Conservation (phyloP, 2,329 filamentous ascomycete species). For the Pezicula carpinea region DNA sequence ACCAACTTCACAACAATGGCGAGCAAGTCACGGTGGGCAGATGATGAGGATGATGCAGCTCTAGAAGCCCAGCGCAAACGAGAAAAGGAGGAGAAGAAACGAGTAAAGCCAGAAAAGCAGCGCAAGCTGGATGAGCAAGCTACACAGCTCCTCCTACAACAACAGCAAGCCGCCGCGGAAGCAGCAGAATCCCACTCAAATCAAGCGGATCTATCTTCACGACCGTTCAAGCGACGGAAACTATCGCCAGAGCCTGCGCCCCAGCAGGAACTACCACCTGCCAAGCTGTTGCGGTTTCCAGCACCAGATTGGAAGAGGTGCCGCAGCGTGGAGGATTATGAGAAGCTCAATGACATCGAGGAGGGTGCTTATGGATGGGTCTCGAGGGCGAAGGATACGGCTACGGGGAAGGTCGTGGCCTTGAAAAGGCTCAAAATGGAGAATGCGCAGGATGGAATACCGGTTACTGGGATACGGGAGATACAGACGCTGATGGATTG, state of each 20-base stretch:
- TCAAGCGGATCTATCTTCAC: constrained; percentile 36
- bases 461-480: constrained; percentile 88
- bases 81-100: constrained; percentile 87
- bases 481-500: constrained; percentile 86
- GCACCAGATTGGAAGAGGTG: constrained; percentile 63
- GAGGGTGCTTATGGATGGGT: constrained; percentile 97
- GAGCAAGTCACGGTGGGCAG: constrained; percentile 73
- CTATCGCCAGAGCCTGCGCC: constrained; percentile 31
- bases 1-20: constrained; percentile 5
- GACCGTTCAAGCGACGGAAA: constrained; percentile 59
- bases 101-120: constrained; percentile 76
- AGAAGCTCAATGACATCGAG: constrained; percentile 93
- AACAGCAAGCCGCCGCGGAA: constrained; percentile 32
- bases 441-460: constrained; percentile 65
- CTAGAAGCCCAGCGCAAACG: constrained; percentile 67
- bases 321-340: constrained; percentile 80
- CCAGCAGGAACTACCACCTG: constrained; percentile 32
- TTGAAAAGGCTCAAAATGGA: constrained; percentile 94
- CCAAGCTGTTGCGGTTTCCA: constrained; percentile 68
- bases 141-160: constrained; percentile 23
- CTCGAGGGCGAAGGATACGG: constrained; percentile 70
- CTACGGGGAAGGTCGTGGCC: constrained; percentile 77
- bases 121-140: constrained; percentile 54
- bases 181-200: constrained; percentile 27
- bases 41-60: constrained; percentile 75